Evolutionary conservation across 495 filamentous ascomycete species (phyloP).

Genomic region (Cudoniella acicularis): DNA sequence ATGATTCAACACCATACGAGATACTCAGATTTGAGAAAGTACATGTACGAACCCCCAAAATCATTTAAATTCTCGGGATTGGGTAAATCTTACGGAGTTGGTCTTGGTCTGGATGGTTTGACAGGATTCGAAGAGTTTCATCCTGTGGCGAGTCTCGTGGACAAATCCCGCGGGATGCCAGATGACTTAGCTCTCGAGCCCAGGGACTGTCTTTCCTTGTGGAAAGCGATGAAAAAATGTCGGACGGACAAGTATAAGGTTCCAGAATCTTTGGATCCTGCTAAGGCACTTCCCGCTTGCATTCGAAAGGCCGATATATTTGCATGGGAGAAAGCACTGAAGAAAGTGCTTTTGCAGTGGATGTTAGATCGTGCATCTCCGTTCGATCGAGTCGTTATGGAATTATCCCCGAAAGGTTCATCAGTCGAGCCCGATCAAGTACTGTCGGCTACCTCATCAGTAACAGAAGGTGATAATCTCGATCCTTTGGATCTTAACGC

Average conservation of each 20-base stretch:
- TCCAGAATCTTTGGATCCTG: conserved; percentile 42
- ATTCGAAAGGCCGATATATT: conserved; percentile 61
- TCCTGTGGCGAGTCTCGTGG: conserved; percentile 58
- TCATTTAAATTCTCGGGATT: conserved; percentile 57
- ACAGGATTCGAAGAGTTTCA: conserved; percentile 57
- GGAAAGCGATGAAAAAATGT: conserved; percentile 53
- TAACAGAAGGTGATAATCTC: conserved; percentile 13
- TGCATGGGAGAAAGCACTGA: conserved; percentile 60
- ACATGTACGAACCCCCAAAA: conserved; percentile 51
- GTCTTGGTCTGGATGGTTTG: conserved; percentile 49
- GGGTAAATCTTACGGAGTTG: conserved; percentile 34
- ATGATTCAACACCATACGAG: conserved; percentile 63
- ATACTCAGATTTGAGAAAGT: conserved; percentile 74
- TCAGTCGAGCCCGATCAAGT: not conserved
- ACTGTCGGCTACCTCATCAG: conserved; percentile 9
- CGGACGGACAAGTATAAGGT: conserved; percentile 45
- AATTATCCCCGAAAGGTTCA: conserved; percentile 25
- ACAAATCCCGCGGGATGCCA: conserved; percentile 54
- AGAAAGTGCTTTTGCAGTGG: conserved; percentile 54
- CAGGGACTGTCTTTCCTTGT: conserved; percentile 64
- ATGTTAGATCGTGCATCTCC: conserved; percentile 56
- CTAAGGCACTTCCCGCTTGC: conserved; percentile 32
- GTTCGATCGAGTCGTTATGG: conserved; percentile 50
- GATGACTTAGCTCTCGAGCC: conserved; percentile 66
- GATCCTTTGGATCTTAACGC: conserved; percentile 28